Evolutionary conservation across 352 stramenopile genomes (phyloP).

Genomic region (Phytopythium vexans): DNA sequence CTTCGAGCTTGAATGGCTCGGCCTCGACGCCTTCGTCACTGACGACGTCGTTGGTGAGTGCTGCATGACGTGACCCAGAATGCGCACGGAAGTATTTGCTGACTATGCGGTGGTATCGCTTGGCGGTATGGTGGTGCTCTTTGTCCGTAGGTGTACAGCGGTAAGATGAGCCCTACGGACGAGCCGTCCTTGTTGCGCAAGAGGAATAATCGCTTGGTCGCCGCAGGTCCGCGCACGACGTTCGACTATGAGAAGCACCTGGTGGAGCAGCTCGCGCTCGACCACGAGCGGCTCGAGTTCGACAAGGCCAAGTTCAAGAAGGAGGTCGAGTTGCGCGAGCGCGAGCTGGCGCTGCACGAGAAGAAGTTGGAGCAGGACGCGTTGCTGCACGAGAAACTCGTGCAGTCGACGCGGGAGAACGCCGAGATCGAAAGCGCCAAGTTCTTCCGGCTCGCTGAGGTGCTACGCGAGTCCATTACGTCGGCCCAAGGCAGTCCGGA

Average conservation of each 20-base stretch:
- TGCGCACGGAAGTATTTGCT: slow-evolving; percentile 26
- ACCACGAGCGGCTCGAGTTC: slow-evolving; percentile 71
- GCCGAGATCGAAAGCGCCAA: slow-evolving; percentile 49
- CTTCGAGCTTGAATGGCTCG: slow-evolving; percentile 9
- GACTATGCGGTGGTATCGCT: slow-evolving; percentile 5
- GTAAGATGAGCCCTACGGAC: slow-evolving; percentile 24
- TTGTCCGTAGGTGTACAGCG: slow-evolving; percentile 20
- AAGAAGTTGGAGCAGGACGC: slow-evolving; percentile 66
- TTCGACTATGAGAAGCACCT: slow-evolving; percentile 81
- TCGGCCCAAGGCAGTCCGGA: slow-evolving; percentile 22
- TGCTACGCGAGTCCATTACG: slow-evolving; percentile 51
- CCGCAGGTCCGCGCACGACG: slow-evolving; percentile 25
- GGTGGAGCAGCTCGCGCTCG: slow-evolving; percentile 62
- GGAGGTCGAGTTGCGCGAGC: slow-evolving; percentile 67
- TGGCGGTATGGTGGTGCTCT: neutral
- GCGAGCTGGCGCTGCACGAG: slow-evolving; percentile 55
- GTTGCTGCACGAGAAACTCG: slow-evolving; percentile 50
- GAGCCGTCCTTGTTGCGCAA: slow-evolving; percentile 21
- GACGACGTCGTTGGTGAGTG: slow-evolving; percentile 40
- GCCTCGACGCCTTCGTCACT: slow-evolving; percentile 14
- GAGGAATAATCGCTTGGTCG: slow-evolving; percentile 28
- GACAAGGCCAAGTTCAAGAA: slow-evolving; percentile 74
- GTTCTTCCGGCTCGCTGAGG: slow-evolving; percentile 57
- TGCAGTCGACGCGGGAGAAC: slow-evolving; percentile 36
- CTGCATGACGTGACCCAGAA: neutral